Base-by-base conservation (phyloP, 768 basidiomycete species). In the Candolleomyces aberdarensis region DNA sequence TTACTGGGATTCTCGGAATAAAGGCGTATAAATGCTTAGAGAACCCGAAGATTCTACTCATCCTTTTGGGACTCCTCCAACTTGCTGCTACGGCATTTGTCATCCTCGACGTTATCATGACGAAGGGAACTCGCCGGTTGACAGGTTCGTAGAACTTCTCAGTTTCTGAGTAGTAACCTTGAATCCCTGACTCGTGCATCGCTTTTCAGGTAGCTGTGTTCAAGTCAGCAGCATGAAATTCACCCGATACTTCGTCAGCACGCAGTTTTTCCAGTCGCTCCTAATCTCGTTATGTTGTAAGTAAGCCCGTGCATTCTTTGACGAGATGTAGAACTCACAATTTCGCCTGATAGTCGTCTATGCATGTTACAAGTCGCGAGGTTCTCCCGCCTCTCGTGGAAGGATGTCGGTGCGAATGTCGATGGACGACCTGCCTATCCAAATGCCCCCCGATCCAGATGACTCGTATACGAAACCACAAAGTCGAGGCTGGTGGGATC, bases 1-100 rank as follows among this genome's bases (percentile, higher is more conserved):
- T 88, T 46, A 80, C 84, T 0, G 86, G 85, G 32, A 83, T 88
- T 32, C 74, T 86, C 39, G 87, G 87, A 14, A 74, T 83, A 65
- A 89, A 89, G 68, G 85, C 83, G 8, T 89, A 88, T 65, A 81
- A 80, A 65, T 88, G 86, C 65, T 71, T 88, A 63, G 80, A 85
- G 68, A 81, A 83, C 60, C 81, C 84, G n/a, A 76, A 76, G n/a
- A 63, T 84, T 57, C 79, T 89, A 56, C 74, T 83, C 14, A 63
- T 75, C 20, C 66, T 77, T 17, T 66, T 87, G 46, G 66, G 66
- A 3, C 51, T 79, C 15, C 75, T 86, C 20, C 80, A 81, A 59
- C 65, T 72, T 22, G 75, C 77, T 22, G 79, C 80, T 14, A 67
- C 76, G 3, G 72, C 70, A 5, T 64, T 84, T 5, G 75, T 82